Base-by-base conservation (phyloP, 192 early-diverging fungal species). In the Coemansia sp. region DNA sequence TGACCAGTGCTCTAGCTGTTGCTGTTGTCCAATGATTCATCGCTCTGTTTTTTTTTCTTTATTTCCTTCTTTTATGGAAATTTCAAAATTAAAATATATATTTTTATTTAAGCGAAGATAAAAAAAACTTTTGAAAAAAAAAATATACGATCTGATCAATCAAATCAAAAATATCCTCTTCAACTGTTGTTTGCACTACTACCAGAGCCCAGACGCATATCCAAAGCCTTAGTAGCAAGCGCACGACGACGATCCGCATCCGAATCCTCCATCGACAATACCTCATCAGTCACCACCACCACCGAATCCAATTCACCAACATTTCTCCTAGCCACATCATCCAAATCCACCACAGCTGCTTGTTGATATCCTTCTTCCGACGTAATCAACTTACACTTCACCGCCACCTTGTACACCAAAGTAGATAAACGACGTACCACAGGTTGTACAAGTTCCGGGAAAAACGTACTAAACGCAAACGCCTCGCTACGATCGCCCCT, bases 401-500 rank as follows among this genome's bases (percentile, higher is more conserved):
- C 80, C 0, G 80, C 80, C 45, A 20, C 38, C 1, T 48, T 35
- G n/a, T 83, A 83, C 4, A 83, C 62, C 0, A 32, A 56, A 2
- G 53, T 43, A 4, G 71, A 63, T 14, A 83, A 5, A 12, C 72
- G 65, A n/a, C 66, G 45, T 34, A 83, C 51, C 7, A 74, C 39
- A 35, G 80, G 80, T 58, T 74, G 75, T 4, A 64, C 68, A 63
- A 83, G 45, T 59, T 95, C 93, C 3, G 96, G 96, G 76, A 94
- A 98, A 66, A 98, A 96, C 18, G 92, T 93, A 1, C 84, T 87
- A 64, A 98, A 91, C 0, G 91, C 90, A 88, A 98, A 98, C 1
- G 94, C 90, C 51, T 96, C 95, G 73, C 91, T 92, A 28, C 92
- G 88, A 70, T 97, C 96, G 53, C 96, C 96, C 43, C 79, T 79